Base-by-base conservation (phyloP, 2,329 filamentous ascomycete species). In the Drechslerella stenobrocha region DNA sequence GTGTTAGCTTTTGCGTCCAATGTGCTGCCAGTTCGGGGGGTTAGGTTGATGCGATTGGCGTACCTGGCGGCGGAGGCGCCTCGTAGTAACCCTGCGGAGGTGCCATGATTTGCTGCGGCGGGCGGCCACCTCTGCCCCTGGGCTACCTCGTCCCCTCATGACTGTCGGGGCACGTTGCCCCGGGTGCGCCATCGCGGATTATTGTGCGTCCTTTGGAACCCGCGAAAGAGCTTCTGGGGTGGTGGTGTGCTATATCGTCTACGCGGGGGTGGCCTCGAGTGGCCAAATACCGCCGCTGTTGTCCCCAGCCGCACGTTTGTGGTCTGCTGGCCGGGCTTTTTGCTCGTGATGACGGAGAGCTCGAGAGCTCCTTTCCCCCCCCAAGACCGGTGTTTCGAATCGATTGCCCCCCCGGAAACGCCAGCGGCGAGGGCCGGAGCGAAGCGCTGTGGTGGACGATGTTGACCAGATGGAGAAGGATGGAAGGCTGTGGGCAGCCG, bases 1-100 rank as follows among this genome's bases (percentile, higher is more conserved):
- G 30, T 30, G 45, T 30, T 42, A 34, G 28, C 32, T 58, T 58
- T 44, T 48, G 40, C 35, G 7, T 44, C 15, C 20, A 32, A 34
- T 37, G 26, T 4, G n/a, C 15, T 23, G 35, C 15, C 13, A 13
- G 44, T 3, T 26, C 26, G 24, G 20, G 28, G 24, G 23, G 45
- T n/a, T n/a, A n/a, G n/a, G n/a, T n/a, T n/a, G n/a, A 9, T 13
- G 15, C 4, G 34, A 37, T 37, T 13, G 26, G 32, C 28, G 40
- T 65, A 65, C 60, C 52, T 65, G 32, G 8, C 8, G 47, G 53
- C 9, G 53, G 55, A 8, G 53, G 60, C 23, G 61, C 53, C 26
- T 67, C 55, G 32, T 46, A 60, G 63, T 67, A 67, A 37, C 63
- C 63, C 48, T 52, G 46, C 11, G 60, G 60, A 47, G 63, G 48